Conservation (phyloP, 371 early-diverging fungal species). For the Modicella reniformis region DNA sequence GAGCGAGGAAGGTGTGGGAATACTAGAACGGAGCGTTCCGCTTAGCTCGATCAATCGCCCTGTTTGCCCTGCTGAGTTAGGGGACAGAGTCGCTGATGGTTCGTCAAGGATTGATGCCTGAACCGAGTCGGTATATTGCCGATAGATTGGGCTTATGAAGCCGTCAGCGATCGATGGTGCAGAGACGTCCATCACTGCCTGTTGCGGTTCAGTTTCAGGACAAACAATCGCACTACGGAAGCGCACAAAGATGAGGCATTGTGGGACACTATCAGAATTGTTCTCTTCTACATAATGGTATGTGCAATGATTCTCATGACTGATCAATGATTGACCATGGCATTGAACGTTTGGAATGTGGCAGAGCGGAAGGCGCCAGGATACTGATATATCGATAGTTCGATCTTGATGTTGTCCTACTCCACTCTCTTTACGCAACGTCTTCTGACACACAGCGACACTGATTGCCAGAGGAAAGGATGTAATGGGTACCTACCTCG, state of each 20-base stretch:
- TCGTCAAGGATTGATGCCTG: neutral
- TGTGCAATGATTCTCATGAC: neutral
- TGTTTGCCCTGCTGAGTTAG: neutral
- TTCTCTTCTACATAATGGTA: neutral
- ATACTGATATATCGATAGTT: conserved; percentile 2
- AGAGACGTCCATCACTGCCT: neutral
- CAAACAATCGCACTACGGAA: neutral
- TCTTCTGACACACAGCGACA: neutral
- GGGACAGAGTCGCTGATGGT: neutral
- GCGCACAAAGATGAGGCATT: neutral
- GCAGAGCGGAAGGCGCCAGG: neutral
- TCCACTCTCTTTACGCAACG: conserved; percentile 1
- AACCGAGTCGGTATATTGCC: conserved; percentile 1
- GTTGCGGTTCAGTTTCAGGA: neutral
- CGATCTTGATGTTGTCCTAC: neutral
- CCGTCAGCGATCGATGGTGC: neutral
- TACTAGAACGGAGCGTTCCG: neutral
- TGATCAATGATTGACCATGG: neutral
- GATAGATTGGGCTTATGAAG: neutral
- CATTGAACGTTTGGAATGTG: neutral
- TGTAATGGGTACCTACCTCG: neutral
- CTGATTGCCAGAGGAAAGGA: neutral
- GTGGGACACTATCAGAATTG: neutral
- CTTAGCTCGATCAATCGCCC: neutral
- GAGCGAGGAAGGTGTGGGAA: neutral